Base-by-base conservation (phyloP, 108 stramenopile genomes). In the Schizochytrium sp. region DNA sequence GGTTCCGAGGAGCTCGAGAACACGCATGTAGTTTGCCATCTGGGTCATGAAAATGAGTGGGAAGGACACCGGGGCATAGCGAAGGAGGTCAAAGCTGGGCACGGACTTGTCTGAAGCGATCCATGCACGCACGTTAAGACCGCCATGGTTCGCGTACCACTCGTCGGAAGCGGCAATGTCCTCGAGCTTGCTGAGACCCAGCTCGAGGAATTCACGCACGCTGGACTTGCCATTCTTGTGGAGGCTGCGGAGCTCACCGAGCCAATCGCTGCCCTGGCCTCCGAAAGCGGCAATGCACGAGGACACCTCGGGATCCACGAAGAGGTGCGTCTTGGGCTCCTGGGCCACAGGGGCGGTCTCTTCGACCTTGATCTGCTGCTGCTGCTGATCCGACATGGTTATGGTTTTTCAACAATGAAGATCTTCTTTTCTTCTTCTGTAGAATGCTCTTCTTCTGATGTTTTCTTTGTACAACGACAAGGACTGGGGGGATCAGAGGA, bases 31-130 rank as follows among this genome's bases (percentile, higher is more conserved):
- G 2, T 44, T 44, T 13, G 40, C 58, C 38, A 61, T 3, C 12
- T 61, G 58, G 59, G 60, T 57, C 4, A 88, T 46, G 45, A 57
- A 57, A 12, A 61, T 61, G 57, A 88, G 57, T 46, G 88, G 88
- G 2, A 47, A 88, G 59, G 88, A 88, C 40, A 88, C 88, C 46
- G 88, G 88, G 28, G 88, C 83, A 28, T n/a, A 56, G 83, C 64
- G 64, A 7, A 69, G 64, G 64, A 69, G 64, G 2, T 69, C 64
- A 44, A 69, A 83, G 76, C 47, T 83, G 15, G 47, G 53, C 2
- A 83, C 50, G 28, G 49, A 2, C 1, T 83, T 53, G 76, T 83
- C 76, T n/a, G 45, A 44, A 38, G 40, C 64, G 64, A 69, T 12
- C 64, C 64, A 69, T 8, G 64, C 64, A 44, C 64, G 64, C 42